These are phyloP conservation scores for Euclidium syriacum DNA, from an alignment of 345 rosid species.

Conservation along the genomic window DNA sequence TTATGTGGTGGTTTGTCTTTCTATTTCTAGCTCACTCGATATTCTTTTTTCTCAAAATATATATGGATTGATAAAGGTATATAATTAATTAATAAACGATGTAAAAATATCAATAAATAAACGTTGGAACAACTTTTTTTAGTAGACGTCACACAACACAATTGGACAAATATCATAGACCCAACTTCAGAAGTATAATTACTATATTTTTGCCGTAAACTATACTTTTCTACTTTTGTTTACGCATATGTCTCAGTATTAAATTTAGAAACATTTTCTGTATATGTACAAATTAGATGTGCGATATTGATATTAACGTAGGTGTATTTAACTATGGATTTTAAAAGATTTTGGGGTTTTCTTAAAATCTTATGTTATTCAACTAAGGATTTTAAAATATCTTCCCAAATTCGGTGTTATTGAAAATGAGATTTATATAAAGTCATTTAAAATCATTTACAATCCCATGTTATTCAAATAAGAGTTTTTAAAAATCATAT, in stretches of 20 bases:
- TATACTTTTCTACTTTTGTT: neutral
- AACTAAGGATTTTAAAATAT: too few relatives aligned
- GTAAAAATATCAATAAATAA: neutral
- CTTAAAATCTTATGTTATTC: too few relatives aligned
- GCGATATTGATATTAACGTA: too few relatives aligned
- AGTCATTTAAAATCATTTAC: too few relatives aligned
- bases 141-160: neutral
- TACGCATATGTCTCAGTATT: neutral
- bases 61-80: neutral
- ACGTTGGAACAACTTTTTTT: neutral
- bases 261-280: too few relatives aligned
- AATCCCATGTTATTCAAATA: too few relatives aligned
- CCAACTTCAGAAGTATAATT: neutral
- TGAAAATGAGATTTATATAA: too few relatives aligned
- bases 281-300: too few relatives aligned
- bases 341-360: too few relatives aligned
- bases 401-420: too few relatives aligned
- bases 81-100: neutral
- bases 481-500: too few relatives aligned
- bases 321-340: too few relatives aligned
- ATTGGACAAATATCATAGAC: neutral
- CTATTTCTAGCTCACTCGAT: constrained; percentile 5
- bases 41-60: neutral
- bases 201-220: neutral
- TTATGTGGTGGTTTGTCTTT: neutral